Evolutionary conservation across 805 yeast genomes (phyloP), one percentile per base, ranked within the genome.

Genomic region (Suhomyces faveliae): DNA sequence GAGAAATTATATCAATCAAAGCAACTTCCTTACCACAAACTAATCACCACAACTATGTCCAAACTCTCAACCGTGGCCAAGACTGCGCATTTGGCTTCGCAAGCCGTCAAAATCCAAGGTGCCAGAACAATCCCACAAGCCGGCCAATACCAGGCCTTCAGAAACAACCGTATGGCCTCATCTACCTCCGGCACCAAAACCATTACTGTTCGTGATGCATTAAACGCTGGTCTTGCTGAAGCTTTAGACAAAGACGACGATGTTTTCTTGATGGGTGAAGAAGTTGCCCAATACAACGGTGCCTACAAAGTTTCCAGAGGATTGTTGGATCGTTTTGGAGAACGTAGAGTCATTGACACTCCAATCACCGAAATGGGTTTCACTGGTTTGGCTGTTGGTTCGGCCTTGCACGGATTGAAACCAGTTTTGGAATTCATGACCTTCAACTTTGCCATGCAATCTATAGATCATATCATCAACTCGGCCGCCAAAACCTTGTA

Each of bases 321-420:
- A 29, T 80, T 94, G 55, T 79, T 94, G 63, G 99, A 94, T 73
- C 82, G 95, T 68, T 91, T 90, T 62, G 97, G 97, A 54, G 96
- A 90, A 67, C 83, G 87, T 70, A 84, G 97, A 74, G 85, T 91
- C 50, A 80, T 91, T 52, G 97, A 91, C 73, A 91, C 97, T 54
- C 99, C 99, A 55, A 94, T 94, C 70, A 94, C 99, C 48, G 99
- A 94, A 76, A 92, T 94, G 94, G 99, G 99, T 49, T 92, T 91
- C 78, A 84, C 97, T 43, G 97, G 97, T 64, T 74, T 91, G 56
- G 85, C 96, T 61, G 95, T 89, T 40, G 97, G 97, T 71, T 90
- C 97, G 37, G 94, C 97, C n/a, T 81, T 91, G 65, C 89, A 92
- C 48, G 97, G 97, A 43, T 82, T 94, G 67, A 89, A 89, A 74